Evolutionary conservation across 306 rosid genomes (phyloP).

Genomic region (Herpetospermum pedunculosum): DNA sequence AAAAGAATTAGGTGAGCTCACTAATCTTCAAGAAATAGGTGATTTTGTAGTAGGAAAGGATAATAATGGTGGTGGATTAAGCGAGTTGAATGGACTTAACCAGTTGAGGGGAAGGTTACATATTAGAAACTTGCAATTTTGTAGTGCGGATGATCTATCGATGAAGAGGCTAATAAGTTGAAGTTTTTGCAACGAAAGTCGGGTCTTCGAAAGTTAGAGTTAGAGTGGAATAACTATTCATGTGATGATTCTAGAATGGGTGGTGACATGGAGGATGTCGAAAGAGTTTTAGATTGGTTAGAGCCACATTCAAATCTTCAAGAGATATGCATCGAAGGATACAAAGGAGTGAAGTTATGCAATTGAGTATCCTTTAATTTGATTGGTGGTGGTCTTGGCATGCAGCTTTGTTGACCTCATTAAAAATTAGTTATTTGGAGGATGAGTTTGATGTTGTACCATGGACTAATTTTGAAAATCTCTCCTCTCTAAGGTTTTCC

Average conservation of each 20-base stretch:
- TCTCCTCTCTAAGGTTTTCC: background rate
- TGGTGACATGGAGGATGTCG: background rate
- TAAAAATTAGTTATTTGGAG: background rate
- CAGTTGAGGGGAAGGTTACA: background rate
- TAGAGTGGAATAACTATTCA: rapidly evolving
- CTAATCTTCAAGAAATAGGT: background rate
- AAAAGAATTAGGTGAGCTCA: background rate
- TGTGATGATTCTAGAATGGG: background rate
- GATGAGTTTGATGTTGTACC: too few relatives aligned
- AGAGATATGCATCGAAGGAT: background rate
- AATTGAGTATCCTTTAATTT: background rate
- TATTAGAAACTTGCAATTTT: background rate
- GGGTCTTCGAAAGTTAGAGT: background rate
- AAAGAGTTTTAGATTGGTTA: background rate
- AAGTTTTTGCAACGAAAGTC: background rate
- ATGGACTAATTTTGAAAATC: background rate
- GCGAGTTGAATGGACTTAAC: background rate
- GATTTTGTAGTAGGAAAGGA: background rate
- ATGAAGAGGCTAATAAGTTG: background rate
- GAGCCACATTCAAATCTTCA: background rate
- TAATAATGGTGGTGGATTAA: background rate
- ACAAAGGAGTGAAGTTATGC: background rate
- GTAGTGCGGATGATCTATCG: background rate
- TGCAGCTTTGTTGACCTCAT: background rate
- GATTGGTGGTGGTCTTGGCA: background rate